Conservation (phyloP, 2,329 filamentous ascomycete genomes). For the Xylaria sp. region DNA sequence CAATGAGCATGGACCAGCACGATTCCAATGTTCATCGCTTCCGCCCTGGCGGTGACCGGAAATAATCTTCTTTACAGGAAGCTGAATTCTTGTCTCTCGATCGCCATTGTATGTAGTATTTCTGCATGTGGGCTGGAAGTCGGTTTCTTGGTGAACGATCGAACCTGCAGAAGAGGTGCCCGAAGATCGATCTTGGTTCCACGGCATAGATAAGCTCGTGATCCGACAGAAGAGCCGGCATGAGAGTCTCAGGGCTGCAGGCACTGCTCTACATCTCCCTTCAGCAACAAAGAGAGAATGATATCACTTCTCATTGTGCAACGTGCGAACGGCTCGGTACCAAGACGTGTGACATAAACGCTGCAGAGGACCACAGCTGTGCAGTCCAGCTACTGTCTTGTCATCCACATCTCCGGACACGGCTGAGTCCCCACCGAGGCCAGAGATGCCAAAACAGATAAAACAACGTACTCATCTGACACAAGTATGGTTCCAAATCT, state of each 20-base stretch:
- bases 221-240: constrained; percentile 3
- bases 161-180: not conserved
- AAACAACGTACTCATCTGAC: not conserved
- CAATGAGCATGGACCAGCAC: not conserved
- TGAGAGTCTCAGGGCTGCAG: not conserved
- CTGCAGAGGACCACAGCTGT: constrained; percentile 1
- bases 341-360: not conserved
- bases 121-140: not conserved
- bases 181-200: not conserved
- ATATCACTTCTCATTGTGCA: not conserved
- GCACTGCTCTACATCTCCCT: not conserved
- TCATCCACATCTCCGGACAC: not conserved
- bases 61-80: constrained; percentile 5
- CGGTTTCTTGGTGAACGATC: not conserved
- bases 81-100: not conserved
- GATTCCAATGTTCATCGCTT: constrained; percentile 2
- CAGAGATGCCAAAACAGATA: not conserved
- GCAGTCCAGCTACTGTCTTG: not conserved
- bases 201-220: not conserved
- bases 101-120: constrained; percentile 1
- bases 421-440: constrained; percentile 3
- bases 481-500: not conserved
- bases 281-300: not conserved
- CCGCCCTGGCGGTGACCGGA: not conserved
- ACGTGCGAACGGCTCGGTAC: not conserved